phyloP scores from a whole-genome alignment of 371 early-diverging fungal genomes.

The Zancudomyces culisetae region DNA sequence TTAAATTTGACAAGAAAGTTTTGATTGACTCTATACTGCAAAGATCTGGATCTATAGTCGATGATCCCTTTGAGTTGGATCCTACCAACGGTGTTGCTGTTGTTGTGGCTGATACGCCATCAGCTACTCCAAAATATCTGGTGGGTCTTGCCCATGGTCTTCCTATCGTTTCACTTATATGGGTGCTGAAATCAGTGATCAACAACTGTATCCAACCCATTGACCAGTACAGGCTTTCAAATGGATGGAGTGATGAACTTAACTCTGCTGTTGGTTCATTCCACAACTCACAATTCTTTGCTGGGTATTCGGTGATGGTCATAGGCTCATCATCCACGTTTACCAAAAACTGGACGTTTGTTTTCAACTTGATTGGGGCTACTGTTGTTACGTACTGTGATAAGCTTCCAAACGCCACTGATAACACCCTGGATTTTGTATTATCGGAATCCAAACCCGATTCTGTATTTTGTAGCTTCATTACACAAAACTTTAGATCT shows the following conservation, averaged over 20 bases:
- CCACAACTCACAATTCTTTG: neutral
- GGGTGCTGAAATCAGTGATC: constrained; percentile 1
- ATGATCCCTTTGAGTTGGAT: neutral
- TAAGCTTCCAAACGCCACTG: neutral
- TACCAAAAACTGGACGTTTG: neutral
- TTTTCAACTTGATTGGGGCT: constrained; percentile 1
- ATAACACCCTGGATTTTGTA: neutral
- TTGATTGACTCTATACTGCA: neutral
- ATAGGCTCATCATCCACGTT: neutral
- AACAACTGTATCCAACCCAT: neutral
- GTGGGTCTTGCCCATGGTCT: constrained; percentile 2
- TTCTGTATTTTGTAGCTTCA: no score
- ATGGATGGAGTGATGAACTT: constrained; percentile 5
- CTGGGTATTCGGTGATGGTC: neutral
- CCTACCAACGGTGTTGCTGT: neutral
- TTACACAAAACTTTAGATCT: no score
- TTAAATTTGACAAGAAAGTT: neutral
- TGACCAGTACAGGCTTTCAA: neutral
- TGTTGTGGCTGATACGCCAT: constrained; percentile 3
- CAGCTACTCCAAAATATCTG: constrained; percentile 3
- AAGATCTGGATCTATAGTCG: neutral
- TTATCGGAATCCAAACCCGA: neutral
- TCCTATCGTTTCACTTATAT: constrained; percentile 1
- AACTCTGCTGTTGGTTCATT: neutral
- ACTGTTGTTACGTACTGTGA: neutral